Conservation (phyloP, 2,329 filamentous ascomycete genomes). For the Diaporthe sp. region DNA sequence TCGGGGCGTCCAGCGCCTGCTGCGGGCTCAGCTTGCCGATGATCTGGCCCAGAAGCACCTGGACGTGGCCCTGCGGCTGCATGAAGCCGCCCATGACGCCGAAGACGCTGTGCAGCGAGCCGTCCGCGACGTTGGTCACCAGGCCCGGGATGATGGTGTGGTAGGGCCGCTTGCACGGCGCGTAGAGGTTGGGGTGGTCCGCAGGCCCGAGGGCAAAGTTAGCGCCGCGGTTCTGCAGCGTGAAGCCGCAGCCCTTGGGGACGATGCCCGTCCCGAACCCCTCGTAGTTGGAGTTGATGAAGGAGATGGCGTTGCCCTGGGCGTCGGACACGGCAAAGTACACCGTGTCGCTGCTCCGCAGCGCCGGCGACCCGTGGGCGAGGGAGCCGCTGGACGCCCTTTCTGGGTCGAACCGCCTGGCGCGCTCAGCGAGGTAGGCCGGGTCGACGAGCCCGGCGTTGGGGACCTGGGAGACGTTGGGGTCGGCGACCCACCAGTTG, state of each 20-base stretch:
- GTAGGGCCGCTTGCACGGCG: slow-evolving; percentile 89
- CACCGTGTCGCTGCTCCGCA: slow-evolving; percentile 91
- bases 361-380: slow-evolving; percentile 82
- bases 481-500: slow-evolving; percentile 91
- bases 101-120: slow-evolving; percentile 85
- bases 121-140: slow-evolving; percentile 82
- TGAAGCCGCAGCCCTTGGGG: slow-evolving; percentile 89
- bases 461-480: slow-evolving; percentile 79
- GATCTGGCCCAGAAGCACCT: slow-evolving; percentile 91
- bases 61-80: slow-evolving; percentile 97
- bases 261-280: slow-evolving; percentile 92
- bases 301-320: slow-evolving; percentile 90
- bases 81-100: slow-evolving; percentile 99
- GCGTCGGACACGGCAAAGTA: slow-evolving; percentile 90
- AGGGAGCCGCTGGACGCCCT: slow-evolving; percentile 76
- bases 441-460: slow-evolving; percentile 76
- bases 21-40: slow-evolving; percentile 87
- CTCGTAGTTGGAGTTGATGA: slow-evolving; percentile 96
- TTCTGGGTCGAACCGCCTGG: slow-evolving; percentile 68
- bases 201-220: slow-evolving; percentile 80
- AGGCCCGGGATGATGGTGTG: slow-evolving; percentile 98
- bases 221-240: slow-evolving; percentile 91
- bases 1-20: slow-evolving; percentile 88
- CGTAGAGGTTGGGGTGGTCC: slow-evolving; percentile 83
- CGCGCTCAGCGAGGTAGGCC: slow-evolving; percentile 81